These are phyloP conservation scores for Trichoderma oligosporum DNA, from an alignment of 2,329 filamentous ascomycete genomes.

Conservation along the genomic window DNA sequence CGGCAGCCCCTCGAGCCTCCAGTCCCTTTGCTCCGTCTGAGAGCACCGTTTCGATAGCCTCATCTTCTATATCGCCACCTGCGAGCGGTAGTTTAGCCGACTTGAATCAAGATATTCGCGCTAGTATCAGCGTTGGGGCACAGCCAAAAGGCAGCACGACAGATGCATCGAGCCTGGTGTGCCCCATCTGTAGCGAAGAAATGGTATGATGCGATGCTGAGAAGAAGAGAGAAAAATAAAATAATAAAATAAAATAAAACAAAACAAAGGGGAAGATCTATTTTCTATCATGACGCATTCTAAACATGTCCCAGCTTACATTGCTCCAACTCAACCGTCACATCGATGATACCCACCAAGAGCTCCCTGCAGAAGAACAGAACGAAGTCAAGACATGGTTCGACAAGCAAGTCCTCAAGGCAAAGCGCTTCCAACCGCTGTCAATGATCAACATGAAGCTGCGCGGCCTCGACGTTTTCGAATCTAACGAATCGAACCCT, in stretches of 20 bases:
- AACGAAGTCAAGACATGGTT: conserved; percentile 98
- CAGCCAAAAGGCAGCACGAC: conserved; percentile 50
- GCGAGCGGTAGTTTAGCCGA: conserved; percentile 61
- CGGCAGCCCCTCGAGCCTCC: conserved; percentile 42
- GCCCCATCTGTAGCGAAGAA: conserved; percentile 97
- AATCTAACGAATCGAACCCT: conserved; percentile 71
- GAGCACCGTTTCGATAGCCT: conserved; percentile 75
- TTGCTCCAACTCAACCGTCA: conserved; percentile 83
- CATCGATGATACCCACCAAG: conserved; percentile 85
- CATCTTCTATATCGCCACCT: conserved; percentile 62
- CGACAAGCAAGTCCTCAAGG: conserved; percentile 88
- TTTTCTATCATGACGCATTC: not conserved
- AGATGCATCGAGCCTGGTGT: conserved; percentile 65
- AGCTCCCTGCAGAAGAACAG: conserved; percentile 81
- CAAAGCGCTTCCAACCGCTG: conserved; percentile 87
- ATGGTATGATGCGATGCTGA: conserved; percentile 61
- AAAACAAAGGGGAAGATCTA: not conserved
- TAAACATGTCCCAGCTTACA: conserved; percentile 60
- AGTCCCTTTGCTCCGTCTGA: conserved; percentile 55
- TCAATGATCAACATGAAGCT: conserved; percentile 91
- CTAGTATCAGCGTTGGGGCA: conserved; percentile 67
- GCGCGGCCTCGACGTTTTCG: conserved; percentile 87
- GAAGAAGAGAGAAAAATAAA: too few relatives aligned
- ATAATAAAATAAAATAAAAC: too few relatives aligned
- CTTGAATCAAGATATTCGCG: conserved; percentile 72